These are phyloP conservation scores for Apiospora rasikravindrae DNA, from an alignment of 2,329 filamentous ascomycete species.

Conservation along the genomic window DNA sequence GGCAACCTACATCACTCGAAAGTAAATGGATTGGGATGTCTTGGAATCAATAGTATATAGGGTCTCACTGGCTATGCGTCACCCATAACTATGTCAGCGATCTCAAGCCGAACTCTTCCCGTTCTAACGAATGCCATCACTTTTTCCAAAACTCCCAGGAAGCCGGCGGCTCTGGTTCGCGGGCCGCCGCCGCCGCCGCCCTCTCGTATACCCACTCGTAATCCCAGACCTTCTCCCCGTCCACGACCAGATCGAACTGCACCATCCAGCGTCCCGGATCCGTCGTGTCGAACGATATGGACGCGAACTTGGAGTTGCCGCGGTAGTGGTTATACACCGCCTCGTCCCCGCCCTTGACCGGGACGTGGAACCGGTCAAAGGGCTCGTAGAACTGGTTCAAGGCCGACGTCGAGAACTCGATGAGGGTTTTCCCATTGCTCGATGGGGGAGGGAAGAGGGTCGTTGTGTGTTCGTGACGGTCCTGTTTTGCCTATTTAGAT, in stretches of 20 bases:
- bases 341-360: slow-evolving; percentile 64
- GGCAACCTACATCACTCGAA: no score
- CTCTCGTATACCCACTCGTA: slow-evolving; percentile 13
- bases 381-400: slow-evolving; percentile 74
- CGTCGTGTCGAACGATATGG: slow-evolving; percentile 58
- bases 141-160: neutral
- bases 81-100: no score
- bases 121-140: neutral
- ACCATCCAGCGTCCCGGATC: neutral
- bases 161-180: no score
- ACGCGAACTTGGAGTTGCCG: slow-evolving; percentile 69
- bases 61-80: no score
- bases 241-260: neutral
- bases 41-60: no score
- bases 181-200: neutral
- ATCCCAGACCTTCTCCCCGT: slow-evolving; percentile 17
- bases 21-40: no score
- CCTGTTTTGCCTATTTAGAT: slow-evolving; percentile 20
- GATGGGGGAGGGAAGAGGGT: slow-evolving; percentile 48
- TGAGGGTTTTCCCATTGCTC: slow-evolving; percentile 49
- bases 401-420: slow-evolving; percentile 71
- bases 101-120: no score
- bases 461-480: slow-evolving; percentile 72
- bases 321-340: slow-evolving; percentile 43
- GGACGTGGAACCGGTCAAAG: slow-evolving; percentile 61